phyloP scores from a whole-genome alignment of 164 flowering plant genomes.

The Nymphaea colorata region DNA sequence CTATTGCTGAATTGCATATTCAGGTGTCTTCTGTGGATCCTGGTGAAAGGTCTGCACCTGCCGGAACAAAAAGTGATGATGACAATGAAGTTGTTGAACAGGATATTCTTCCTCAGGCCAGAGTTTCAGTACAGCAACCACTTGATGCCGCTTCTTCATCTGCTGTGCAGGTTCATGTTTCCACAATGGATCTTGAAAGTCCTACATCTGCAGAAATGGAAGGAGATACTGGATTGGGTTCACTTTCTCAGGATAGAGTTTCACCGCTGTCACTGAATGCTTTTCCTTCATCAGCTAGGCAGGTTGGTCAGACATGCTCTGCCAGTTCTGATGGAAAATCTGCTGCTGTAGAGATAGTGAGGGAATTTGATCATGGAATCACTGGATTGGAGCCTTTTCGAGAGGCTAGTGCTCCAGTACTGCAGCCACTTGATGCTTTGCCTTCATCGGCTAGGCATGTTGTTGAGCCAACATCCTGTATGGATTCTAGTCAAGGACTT shows the following conservation, averaged over 20 bases:
- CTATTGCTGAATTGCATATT: background rate
- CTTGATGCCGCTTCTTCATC: background rate
- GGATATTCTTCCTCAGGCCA: constrained; percentile 4
- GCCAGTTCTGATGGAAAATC: background rate
- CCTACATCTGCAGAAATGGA: background rate
- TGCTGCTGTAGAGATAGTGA: background rate
- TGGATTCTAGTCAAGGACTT: no score
- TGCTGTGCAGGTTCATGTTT: background rate
- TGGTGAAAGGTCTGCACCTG: constrained; percentile 6
- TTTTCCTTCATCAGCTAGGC: background rate
- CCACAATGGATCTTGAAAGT: background rate
- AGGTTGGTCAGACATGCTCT: constrained; percentile 2
- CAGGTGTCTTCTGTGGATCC: constrained; percentile 12
- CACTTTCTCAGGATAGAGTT: background rate
- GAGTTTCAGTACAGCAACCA: background rate
- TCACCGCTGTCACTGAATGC: constrained; percentile 3
- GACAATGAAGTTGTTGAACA: constrained; percentile 1
- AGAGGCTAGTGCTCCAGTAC: no score
- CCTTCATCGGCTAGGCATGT: no score
- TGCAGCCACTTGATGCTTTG: no score
- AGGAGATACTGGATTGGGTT: background rate
- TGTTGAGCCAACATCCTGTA: no score
- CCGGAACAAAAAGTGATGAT: constrained; percentile 8
- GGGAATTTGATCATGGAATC: no score
- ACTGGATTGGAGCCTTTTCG: no score